Evolutionary conservation across 202 grass and related monocot species (phyloP), one percentile per base, ranked within the genome.

Genomic region (Digitaria exilis): DNA sequence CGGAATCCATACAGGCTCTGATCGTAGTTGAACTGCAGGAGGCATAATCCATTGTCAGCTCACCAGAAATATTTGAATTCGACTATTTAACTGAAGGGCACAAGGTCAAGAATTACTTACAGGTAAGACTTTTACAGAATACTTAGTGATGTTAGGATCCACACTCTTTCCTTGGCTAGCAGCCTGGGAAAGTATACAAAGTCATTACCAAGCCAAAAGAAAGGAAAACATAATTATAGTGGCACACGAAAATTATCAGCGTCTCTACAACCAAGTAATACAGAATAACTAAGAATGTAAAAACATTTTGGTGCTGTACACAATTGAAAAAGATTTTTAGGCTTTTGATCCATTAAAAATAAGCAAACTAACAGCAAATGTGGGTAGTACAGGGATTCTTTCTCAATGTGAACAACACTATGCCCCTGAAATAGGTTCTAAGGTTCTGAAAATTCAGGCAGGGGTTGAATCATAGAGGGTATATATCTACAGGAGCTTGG

Each of bases 1-100:
- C 83, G 85, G 29, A 97, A 97, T 39, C 94, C 94, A 62, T 94
- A 97, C 18, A 92, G 73, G 61, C 94, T 97, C 35, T 87, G 84
- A 59, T 94, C 92, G 69, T 97, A 94, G 84, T 92, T 94, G 84
- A 89, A 94, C 92, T 97, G 90, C 86, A 91, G 25, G 32, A 1
- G 5, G 71, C 56, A 41, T 41, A 28, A 65, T 41, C 3, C 8
- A 50, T 12, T 26, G 2, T 64, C 62, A 73, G 31, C 17, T 37
- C 39, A 42, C 35, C 46, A 69, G 1, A 16, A 75, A 84, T 72
- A 51, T 9, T 32, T 73, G 45, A 35, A 52, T 35, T 46, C 54
- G 41, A 57, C 14, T 52, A 79, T 69, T 72, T 55, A 67, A 44
- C 34, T 66, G 26, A 50, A 9, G 3, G 30, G 25, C n/a, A 28